These are phyloP conservation scores for Vachellia collinsii DNA, from an alignment of 306 rosid species.

Conservation along the genomic window DNA sequence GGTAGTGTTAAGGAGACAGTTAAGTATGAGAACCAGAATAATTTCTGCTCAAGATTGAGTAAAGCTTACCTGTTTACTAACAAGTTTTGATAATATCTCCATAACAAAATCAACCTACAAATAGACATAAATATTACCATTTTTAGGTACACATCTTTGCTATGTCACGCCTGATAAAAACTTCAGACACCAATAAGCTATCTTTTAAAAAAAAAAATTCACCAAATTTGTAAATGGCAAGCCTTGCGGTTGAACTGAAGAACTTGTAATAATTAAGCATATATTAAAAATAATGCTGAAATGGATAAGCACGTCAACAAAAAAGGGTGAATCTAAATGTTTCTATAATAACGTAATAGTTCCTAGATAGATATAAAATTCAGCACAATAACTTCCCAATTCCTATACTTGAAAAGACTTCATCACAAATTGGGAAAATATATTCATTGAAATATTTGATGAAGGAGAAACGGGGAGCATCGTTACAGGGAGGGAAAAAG, in stretches of 20 bases:
- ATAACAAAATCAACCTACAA: slow-evolving; percentile 97
- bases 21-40: slow-evolving; percentile 8
- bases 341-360: background rate
- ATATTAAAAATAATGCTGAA: background rate
- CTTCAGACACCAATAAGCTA: background rate
- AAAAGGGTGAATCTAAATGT: background rate
- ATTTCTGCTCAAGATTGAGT: slow-evolving; percentile 2
- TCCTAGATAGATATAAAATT: slow-evolving; percentile 5
- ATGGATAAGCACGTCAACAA: background rate
- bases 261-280: background rate
- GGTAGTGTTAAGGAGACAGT: background rate
- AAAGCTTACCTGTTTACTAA: slow-evolving; percentile 73
- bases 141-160: slow-evolving; percentile 20
- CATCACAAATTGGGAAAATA: background rate
- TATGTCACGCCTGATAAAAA: slow-evolving; percentile 4
- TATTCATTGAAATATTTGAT: background rate
- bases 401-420: background rate
- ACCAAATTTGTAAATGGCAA: background rate
- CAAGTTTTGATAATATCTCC: slow-evolving; percentile 97
- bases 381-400: background rate
- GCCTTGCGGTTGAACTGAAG: background rate
- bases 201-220: background rate
- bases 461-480: background rate
- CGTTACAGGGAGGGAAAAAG: background rate
- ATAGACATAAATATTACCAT: slow-evolving; percentile 31